Percentiles rank a stretch among this genome's conserved stretches.
phyloP scores from a whole-genome alignment of 2,329 filamentous ascomycete species.

The Trichoderma sp. region DNA sequence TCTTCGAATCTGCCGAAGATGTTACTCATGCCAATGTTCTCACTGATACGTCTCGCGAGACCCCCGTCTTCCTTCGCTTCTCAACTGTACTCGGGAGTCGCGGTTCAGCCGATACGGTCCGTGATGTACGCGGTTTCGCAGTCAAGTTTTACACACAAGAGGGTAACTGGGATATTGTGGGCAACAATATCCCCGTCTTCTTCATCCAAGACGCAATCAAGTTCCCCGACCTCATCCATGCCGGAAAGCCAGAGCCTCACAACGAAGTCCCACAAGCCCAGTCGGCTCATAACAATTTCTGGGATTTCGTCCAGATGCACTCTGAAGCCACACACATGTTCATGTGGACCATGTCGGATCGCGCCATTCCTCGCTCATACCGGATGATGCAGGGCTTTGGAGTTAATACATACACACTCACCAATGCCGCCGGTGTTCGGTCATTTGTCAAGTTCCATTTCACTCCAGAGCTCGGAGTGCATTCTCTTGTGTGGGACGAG shows the following conservation, averaged over 20 bases:
- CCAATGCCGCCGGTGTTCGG: conserved; percentile 65
- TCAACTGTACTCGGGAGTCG: conserved; percentile 74
- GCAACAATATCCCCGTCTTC: conserved; percentile 67
- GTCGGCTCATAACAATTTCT: conserved; percentile 71
- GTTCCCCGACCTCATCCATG: conserved; percentile 63
- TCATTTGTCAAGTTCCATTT: conserved; percentile 77
- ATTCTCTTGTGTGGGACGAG: conserved; percentile 77
- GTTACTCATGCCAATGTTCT: conserved; percentile 66
- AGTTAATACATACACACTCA: conserved; percentile 73
- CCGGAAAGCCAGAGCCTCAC: conserved; percentile 62
- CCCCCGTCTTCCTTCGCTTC: conserved; percentile 52
- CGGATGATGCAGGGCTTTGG: conserved; percentile 87
- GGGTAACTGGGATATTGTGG: conserved; percentile 66
- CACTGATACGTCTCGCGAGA: conserved; percentile 51
- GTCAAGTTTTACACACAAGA: conserved; percentile 62
- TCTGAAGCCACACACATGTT: conserved; percentile 75
- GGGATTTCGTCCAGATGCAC: conserved; percentile 65
- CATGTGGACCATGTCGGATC: conserved; percentile 76
- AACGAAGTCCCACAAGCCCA: conserved; percentile 70
- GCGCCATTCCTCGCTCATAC: conserved; percentile 68
- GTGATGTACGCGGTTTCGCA: conserved; percentile 79
- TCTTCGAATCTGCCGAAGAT: conserved; percentile 63
- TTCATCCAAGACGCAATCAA: conserved; percentile 67
- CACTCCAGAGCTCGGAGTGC: conserved; percentile 70
- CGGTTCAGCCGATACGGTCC: conserved; percentile 75